Evolutionary conservation across 768 basidiomycete species (phyloP).

Genomic region (Aureoboletus auriporus): DNA sequence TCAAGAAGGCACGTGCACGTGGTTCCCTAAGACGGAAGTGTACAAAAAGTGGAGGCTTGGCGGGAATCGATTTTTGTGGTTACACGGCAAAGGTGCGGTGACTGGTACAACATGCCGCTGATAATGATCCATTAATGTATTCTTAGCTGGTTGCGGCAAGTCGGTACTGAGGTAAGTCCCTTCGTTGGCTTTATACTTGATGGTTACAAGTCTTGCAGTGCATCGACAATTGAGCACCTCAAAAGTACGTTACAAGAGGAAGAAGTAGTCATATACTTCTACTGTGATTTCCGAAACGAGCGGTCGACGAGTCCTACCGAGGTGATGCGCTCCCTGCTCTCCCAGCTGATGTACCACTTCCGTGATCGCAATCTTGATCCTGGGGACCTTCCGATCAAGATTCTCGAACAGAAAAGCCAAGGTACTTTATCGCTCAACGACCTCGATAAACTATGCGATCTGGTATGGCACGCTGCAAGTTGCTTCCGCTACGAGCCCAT

Average conservation of each 20-base stretch:
- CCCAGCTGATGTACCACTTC: background rate
- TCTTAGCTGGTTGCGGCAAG: background rate
- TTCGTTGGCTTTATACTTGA: background rate
- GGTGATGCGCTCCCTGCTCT: conserved; percentile 3
- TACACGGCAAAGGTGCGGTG: background rate
- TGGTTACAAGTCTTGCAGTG: background rate
- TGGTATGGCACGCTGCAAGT: background rate
- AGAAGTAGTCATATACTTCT: conserved; percentile 1
- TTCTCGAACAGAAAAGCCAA: background rate
- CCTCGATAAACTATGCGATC: background rate
- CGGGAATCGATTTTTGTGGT: background rate
- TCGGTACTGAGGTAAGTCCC: background rate
- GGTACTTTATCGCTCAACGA: background rate
- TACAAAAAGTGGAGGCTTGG: conserved; percentile 1
- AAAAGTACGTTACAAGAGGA: background rate
- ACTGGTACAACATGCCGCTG: background rate
- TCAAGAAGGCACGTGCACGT: conserved; percentile 1
- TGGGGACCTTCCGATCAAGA: background rate
- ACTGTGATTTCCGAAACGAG: conserved; percentile 3
- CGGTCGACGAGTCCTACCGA: background rate
- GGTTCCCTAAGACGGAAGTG: background rate
- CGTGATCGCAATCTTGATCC: background rate
- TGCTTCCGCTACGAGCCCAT: too few relatives aligned
- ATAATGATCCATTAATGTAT: background rate
- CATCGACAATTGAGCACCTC: conserved; percentile 1